These are phyloP conservation scores for Trichoderma arundinaceum DNA, from an alignment of 2,329 filamentous ascomycete species.

Conservation along the genomic window DNA sequence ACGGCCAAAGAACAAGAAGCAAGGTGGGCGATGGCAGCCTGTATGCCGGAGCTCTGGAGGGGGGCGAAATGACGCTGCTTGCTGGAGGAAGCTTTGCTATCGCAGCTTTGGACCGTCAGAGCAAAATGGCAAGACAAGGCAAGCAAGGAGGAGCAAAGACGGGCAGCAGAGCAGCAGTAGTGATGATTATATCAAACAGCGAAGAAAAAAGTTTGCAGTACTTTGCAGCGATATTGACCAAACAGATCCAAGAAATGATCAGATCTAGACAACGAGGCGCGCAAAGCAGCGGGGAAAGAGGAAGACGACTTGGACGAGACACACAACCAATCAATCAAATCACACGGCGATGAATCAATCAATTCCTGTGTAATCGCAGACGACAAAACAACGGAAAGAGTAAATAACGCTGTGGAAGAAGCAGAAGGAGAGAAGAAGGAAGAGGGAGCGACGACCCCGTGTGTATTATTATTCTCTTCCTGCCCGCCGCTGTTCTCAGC, in stretches of 20 bases:
- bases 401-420: conserved; percentile 27
- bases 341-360: conserved; percentile 20
- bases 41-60: conserved; percentile 9
- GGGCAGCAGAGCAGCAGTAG: conserved; percentile 12
- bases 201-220: not conserved
- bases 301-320: conserved; percentile 13
- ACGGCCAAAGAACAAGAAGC: not conserved
- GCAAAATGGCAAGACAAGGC: not conserved
- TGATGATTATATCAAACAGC: conserved; percentile 13
- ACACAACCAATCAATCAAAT: conserved; percentile 31
- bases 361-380: conserved; percentile 30
- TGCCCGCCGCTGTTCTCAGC: conserved; percentile 12
- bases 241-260: conserved; percentile 24
- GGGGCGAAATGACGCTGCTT: conserved; percentile 11
- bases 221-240: conserved; percentile 24
- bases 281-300: no score
- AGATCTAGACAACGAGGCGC: conserved; percentile 18
- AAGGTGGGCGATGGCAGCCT: not conserved
- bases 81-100: conserved; percentile 14
- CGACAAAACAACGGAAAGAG: conserved; percentile 18
- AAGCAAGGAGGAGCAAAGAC: not conserved
- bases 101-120: not conserved
- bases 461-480: conserved; percentile 11
- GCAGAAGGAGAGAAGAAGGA: conserved; percentile 3
- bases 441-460: conserved; percentile 4